These are phyloP conservation scores for Astrothelium subdiscretum DNA, from an alignment of 495 filamentous ascomycete genomes.

Conservation along the genomic window DNA sequence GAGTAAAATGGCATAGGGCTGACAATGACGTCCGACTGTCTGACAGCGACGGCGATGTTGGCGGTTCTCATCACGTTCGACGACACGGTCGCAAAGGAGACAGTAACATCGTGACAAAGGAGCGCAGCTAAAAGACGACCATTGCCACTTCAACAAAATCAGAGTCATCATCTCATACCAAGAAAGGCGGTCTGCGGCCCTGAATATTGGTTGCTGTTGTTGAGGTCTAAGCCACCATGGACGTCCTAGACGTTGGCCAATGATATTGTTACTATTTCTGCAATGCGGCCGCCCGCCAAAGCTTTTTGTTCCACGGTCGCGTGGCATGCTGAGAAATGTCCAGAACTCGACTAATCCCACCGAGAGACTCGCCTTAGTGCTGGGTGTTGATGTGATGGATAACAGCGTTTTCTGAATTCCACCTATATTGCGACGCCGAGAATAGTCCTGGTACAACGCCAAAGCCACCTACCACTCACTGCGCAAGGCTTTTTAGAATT, in stretches of 20 bases:
- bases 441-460: no score
- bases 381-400: no score
- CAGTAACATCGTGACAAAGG: not conserved
- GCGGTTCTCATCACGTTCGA: not conserved
- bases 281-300: not conserved
- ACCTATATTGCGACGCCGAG: no score
- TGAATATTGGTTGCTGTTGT: conserved; percentile 1
- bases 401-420: not conserved
- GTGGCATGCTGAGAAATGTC: not conserved
- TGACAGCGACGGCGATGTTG: not conserved
- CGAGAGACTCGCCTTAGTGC: not conserved
- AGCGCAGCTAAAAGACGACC: not conserved
- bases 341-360: not conserved
- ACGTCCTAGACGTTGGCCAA: not conserved
- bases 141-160: not conserved
- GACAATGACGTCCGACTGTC: not conserved
- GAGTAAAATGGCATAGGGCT: not conserved
- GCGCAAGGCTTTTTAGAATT: no score
- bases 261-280: conserved; percentile 1
- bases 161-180: not conserved
- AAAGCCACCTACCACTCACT: no score
- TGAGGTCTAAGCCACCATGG: conserved; percentile 1
- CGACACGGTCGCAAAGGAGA: not conserved
- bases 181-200: not conserved
- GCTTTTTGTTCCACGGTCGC: not conserved